Conservation (phyloP, 108 stramenopile genomes). For the Epipyxis sp. region DNA sequence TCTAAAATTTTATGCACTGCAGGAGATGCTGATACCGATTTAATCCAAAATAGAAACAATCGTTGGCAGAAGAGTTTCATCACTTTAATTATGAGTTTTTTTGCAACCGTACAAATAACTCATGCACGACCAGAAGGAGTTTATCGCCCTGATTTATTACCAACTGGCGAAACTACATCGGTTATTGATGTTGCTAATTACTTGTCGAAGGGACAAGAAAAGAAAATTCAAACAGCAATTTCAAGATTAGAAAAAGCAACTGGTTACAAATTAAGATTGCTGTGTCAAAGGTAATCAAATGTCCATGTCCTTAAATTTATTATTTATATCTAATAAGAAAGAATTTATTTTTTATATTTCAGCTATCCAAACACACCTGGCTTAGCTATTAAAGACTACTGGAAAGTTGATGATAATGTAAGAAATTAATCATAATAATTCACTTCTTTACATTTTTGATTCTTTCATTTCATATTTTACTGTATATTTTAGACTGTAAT, state of each 20-base stretch:
- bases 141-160: slow-evolving; percentile 44
- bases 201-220: slow-evolving; percentile 47
- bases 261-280: slow-evolving; percentile 46
- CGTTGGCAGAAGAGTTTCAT: no score
- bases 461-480: no score
- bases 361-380: slow-evolving; percentile 54
- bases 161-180: slow-evolving; percentile 39
- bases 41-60: no score
- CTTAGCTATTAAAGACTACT: slow-evolving; percentile 56
- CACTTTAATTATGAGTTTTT: no score
- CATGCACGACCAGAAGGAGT: slow-evolving; percentile 30
- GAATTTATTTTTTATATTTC: no score
- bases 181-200: slow-evolving; percentile 47
- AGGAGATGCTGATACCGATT: no score
- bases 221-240: slow-evolving; percentile 39
- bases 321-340: no score
- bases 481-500: slow-evolving; percentile 22
- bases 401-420: slow-evolving; percentile 53
- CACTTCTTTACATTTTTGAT: no score
- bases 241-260: slow-evolving; percentile 39
- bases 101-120: no score
- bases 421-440: no score
- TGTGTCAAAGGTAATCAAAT: slow-evolving; percentile 39
- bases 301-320: no score
- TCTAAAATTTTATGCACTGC: no score